A percentile compares a stretch with the other conserved stretches of the same genome.
phyloP scores from a whole-genome alignment of 192 early-diverging fungal genomes.

The Rhizophagus clarus region DNA sequence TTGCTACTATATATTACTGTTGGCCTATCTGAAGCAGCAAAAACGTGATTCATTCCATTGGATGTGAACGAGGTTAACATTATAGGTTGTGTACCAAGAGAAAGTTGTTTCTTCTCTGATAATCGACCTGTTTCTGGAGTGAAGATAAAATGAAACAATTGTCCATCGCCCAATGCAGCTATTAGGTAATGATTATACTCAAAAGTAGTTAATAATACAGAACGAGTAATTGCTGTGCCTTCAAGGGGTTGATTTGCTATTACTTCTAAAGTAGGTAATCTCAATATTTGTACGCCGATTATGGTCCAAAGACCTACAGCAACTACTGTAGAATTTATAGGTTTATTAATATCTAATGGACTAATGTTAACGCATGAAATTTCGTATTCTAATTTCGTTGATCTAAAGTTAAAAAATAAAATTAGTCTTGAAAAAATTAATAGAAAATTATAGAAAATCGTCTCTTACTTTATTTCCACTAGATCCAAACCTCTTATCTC shows the following conservation, averaged over 20 bases:
- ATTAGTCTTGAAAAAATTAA: too few relatives aligned
- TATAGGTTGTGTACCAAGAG: slow-evolving; percentile 79
- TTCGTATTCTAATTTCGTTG: slow-evolving; percentile 60
- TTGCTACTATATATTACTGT: slow-evolving; percentile 72
- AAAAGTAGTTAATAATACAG: slow-evolving; percentile 64
- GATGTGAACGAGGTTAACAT: slow-evolving; percentile 55
- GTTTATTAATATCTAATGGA: slow-evolving; percentile 39
- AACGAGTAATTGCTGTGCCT: slow-evolving; percentile 66
- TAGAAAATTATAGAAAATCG: background rate
- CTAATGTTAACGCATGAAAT: slow-evolving; percentile 77
- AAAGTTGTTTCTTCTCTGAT: slow-evolving; percentile 59
- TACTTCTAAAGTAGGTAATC: slow-evolving; percentile 56
- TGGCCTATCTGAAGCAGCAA: slow-evolving; percentile 82
- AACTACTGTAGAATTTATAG: slow-evolving; percentile 42
- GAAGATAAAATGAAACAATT: slow-evolving; percentile 72
- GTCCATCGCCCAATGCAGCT: slow-evolving; percentile 83
- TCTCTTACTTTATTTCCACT: slow-evolving; percentile 46
- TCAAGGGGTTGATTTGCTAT: slow-evolving; percentile 48
- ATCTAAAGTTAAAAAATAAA: slow-evolving; percentile 17
- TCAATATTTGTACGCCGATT: slow-evolving; percentile 60
- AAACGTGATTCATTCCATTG: slow-evolving; percentile 57
- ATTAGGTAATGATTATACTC: slow-evolving; percentile 71
- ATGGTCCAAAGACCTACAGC: slow-evolving; percentile 81
- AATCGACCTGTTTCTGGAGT: slow-evolving; percentile 44
- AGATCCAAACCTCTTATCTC: slow-evolving; percentile 48